A percentile compares a stretch with the other conserved stretches of the same genome.
Evolutionary conservation across 176 grass and related monocot genomes (phyloP).

Genomic region (Carex cristatella): DNA sequence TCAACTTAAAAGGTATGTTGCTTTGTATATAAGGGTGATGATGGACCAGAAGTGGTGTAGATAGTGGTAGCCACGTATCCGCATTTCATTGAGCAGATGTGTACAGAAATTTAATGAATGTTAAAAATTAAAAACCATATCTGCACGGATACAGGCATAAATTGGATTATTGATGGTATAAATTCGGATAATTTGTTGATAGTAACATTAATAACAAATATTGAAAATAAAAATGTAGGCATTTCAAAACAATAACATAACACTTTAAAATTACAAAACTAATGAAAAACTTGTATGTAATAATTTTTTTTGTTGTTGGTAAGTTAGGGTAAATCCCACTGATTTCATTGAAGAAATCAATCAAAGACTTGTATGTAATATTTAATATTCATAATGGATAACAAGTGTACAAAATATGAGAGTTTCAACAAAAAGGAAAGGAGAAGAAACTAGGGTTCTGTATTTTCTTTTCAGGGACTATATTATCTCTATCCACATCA

Average conservation of each 20-base stretch:
- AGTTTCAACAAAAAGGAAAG: neutral
- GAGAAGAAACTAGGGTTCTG: neutral
- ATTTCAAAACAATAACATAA: neutral
- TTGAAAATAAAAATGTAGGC: neutral
- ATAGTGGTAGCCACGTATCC: neutral
- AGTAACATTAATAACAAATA: neutral
- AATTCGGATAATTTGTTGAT: neutral
- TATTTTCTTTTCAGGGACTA: neutral
- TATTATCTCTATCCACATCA: neutral
- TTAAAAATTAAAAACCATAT: neutral
- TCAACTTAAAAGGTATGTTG: slow-evolving; percentile 89
- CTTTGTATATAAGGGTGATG: neutral
- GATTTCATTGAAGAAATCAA: too few relatives aligned
- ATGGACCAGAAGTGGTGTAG: neutral
- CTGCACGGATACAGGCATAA: neutral
- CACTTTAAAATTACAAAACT: neutral
- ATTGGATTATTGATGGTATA: neutral
- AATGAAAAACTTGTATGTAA: neutral
- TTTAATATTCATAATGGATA: neutral
- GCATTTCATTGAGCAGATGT: neutral
- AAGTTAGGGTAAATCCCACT: too few relatives aligned
- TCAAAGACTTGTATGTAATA: neutral
- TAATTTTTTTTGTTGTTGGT: neutral
- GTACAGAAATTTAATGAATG: neutral
- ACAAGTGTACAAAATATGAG: neutral